Evolutionary conservation across 2,329 filamentous ascomycete genomes (phyloP).

Genomic region (Phoma sp.): DNA sequence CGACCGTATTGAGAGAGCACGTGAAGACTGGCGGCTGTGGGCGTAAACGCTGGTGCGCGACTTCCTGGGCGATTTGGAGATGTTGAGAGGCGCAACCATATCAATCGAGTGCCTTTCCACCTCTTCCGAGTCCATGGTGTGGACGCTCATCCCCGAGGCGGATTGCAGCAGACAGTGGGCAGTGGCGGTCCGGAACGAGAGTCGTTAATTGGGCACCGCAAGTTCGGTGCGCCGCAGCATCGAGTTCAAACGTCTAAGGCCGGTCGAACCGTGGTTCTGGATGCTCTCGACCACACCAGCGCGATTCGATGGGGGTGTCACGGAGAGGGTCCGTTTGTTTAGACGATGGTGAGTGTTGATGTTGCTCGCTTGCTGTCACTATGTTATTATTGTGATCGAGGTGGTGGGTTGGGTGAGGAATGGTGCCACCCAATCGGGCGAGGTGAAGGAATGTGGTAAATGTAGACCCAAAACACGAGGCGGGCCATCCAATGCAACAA

Average conservation of each 20-base stretch:
- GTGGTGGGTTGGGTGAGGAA: conserved; percentile 31
- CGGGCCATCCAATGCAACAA: conserved; percentile 35
- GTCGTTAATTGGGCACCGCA: conserved; percentile 40
- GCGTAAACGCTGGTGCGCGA: conserved; percentile 28
- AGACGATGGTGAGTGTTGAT: conserved; percentile 10
- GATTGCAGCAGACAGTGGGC: conserved; percentile 5
- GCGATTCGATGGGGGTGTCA: background rate
- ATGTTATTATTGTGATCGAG: conserved; percentile 43
- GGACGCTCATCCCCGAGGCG: conserved; percentile 39
- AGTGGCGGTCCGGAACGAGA: conserved; percentile 13
- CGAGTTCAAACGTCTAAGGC: conserved; percentile 27
- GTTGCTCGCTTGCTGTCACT: conserved; percentile 26
- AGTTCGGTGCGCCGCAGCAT: conserved; percentile 36
- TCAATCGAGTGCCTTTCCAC: conserved; percentile 46
- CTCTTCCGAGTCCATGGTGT: conserved; percentile 33
- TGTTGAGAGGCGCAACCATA: conserved; percentile 47
- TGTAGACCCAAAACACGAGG: conserved; percentile 35
- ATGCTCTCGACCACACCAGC: background rate
- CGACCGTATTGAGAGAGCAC: conserved; percentile 39
- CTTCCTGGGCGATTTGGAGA: conserved; percentile 45
- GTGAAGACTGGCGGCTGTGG: conserved; percentile 44
- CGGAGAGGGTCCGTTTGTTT: conserved; percentile 8
- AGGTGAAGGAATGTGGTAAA: conserved; percentile 38
- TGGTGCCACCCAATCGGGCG: conserved; percentile 29
- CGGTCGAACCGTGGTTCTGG: conserved; percentile 17